Evolutionary conservation across 768 basidiomycete genomes (phyloP).

Genomic region (Cubamyces lactineus): DNA sequence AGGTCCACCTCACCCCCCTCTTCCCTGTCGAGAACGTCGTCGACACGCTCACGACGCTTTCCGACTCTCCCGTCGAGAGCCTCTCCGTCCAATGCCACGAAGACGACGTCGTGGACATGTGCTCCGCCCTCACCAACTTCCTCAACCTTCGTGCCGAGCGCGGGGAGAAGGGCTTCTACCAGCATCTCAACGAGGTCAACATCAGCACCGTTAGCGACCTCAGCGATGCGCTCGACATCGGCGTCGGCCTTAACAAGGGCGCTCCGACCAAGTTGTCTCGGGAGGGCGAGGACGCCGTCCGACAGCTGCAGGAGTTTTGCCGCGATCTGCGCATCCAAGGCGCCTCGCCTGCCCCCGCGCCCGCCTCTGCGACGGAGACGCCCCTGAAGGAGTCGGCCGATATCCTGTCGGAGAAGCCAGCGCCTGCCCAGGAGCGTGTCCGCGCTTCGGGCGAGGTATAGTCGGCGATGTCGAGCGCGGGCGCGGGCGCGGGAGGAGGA

Average conservation of each 20-base stretch:
- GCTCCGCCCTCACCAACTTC: slow-evolving; percentile 58
- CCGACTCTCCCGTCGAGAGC: slow-evolving; percentile 60
- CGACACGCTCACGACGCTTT: slow-evolving; percentile 59
- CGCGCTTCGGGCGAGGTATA: slow-evolving; percentile 2
- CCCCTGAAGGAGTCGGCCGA: slow-evolving; percentile 7
- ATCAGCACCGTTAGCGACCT: slow-evolving; percentile 46
- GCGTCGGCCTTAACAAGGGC: slow-evolving; percentile 13
- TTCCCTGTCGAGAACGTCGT: slow-evolving; percentile 64
- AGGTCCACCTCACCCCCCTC: slow-evolving; percentile 61
- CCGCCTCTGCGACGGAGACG: not conserved
- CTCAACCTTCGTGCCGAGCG: slow-evolving; percentile 54
- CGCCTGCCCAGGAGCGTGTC: slow-evolving; percentile 6
- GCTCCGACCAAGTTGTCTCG: slow-evolving; percentile 31
- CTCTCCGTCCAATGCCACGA: slow-evolving; percentile 62
- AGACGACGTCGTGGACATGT: slow-evolving; percentile 66
- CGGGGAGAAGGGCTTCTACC: slow-evolving; percentile 49
- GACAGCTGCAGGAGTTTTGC: slow-evolving; percentile 53
- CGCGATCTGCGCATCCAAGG: slow-evolving; percentile 45
- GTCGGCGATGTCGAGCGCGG: not conserved
- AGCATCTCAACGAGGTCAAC: slow-evolving; percentile 52
- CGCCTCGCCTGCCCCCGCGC: not conserved
- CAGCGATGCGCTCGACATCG: slow-evolving; percentile 34
- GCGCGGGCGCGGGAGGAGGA: not conserved
- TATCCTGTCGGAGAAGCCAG: slow-evolving; percentile 10
- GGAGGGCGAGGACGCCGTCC: slow-evolving; percentile 49